Evolutionary conservation across 23 red algal species (phyloP).

Genomic region (Agarophyton chilense): DNA sequence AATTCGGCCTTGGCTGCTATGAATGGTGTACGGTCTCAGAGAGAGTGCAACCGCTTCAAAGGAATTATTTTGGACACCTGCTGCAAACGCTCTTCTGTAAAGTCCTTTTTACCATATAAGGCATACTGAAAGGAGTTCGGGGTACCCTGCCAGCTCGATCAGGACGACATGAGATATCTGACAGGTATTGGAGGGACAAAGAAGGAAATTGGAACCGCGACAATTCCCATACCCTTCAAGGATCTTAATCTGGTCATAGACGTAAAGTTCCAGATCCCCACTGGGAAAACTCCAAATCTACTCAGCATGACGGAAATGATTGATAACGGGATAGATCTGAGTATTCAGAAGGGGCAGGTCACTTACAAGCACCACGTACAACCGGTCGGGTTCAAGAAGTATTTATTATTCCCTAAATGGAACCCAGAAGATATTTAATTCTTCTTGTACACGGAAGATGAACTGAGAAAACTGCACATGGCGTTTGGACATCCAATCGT

Average conservation of each 20-base stretch:
- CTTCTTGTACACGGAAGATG: conserved; percentile 9
- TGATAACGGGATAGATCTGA: conserved; percentile 34
- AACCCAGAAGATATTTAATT: conserved; percentile 4
- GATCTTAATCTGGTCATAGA: conserved; percentile 18
- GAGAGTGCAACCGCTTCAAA: neutral
- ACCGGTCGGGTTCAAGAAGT: neutral
- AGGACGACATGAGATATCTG: neutral
- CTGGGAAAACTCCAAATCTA: neutral
- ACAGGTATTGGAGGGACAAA: neutral
- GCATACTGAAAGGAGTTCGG: conserved; percentile 16
- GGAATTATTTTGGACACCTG: conserved; percentile 8
- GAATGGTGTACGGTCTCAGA: neutral
- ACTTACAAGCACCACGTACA: neutral
- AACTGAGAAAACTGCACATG: neutral
- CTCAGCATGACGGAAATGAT: conserved; percentile 32
- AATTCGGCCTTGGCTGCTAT: neutral
- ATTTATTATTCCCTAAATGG: neutral
- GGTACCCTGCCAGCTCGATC: neutral
- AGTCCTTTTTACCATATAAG: neutral
- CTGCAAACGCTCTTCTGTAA: conserved; percentile 33
- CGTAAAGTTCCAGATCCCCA: conserved; percentile 1
- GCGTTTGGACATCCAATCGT: conserved; percentile 23
- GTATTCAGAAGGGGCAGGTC: neutral
- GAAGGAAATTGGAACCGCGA: neutral
- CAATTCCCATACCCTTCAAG: neutral